A percentile compares a stretch with the other conserved stretches of the same genome.
These are phyloP conservation scores for Carpinus fangiana DNA, from an alignment of 306 rosid genomes.

Conservation along the genomic window DNA sequence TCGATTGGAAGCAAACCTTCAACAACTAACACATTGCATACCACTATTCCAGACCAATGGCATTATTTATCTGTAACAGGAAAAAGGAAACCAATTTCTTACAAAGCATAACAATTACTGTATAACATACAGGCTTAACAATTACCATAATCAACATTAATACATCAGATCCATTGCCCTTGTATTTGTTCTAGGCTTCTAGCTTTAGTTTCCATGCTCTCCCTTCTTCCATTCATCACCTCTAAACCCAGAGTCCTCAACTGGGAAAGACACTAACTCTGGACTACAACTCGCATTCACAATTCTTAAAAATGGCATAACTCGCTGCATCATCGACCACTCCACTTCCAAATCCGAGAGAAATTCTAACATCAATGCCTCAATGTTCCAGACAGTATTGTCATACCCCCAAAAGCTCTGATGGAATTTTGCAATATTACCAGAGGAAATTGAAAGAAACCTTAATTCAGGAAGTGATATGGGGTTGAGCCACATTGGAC, in stretches of 20 bases:
- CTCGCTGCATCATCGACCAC: slow-evolving; percentile 24
- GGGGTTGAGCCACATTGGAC: slow-evolving; percentile 39
- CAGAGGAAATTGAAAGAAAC: slow-evolving; percentile 30
- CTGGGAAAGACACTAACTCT: slow-evolving; percentile 27
- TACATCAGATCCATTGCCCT: neutral
- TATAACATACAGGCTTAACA: neutral
- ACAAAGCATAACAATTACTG: neutral
- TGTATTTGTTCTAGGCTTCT: no score
- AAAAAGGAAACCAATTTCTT: neutral
- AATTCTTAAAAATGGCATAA: slow-evolving; percentile 22
- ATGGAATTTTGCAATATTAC: slow-evolving; percentile 23
- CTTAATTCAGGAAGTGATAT: slow-evolving; percentile 32
- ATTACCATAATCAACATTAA: no score
- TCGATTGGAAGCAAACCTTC: no score
- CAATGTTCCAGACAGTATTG: slow-evolving; percentile 29
- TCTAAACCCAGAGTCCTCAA: slow-evolving; percentile 27
- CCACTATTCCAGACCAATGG: neutral
- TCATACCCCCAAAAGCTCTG: slow-evolving; percentile 25
- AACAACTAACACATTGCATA: neutral
- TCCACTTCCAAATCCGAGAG: slow-evolving; percentile 31
- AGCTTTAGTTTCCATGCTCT: slow-evolving; percentile 2
- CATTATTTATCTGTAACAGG: neutral
- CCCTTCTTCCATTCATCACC: slow-evolving; percentile 37
- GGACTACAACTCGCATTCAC: slow-evolving; percentile 35
- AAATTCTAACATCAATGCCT: slow-evolving; percentile 29